phyloP scores from a whole-genome alignment of 2,329 filamentous ascomycete species.

The Fusarium sp. region DNA sequence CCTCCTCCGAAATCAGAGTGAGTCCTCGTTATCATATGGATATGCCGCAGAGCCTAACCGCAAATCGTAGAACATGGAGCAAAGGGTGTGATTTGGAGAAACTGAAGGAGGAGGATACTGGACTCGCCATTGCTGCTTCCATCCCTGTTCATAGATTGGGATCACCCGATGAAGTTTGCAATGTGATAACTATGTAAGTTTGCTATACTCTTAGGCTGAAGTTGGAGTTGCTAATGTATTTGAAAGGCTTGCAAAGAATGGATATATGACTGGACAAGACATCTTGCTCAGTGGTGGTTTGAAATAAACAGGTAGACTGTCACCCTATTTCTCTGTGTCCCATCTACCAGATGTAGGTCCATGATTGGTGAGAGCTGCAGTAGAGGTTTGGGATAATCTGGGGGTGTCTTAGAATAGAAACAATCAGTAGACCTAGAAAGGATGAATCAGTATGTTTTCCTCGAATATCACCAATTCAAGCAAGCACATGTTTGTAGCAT shows the following conservation, averaged over 20 bases:
- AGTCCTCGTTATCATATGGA: not conserved
- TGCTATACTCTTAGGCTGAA: no score
- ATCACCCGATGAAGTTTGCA: conserved; percentile 50
- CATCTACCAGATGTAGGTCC: not conserved
- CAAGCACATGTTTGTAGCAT: not conserved
- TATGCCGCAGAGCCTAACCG: no score
- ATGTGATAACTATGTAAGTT: conserved; percentile 50
- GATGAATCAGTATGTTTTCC: not conserved
- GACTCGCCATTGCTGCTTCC: conserved; percentile 50
- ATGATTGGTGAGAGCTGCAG: not conserved
- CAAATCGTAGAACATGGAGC: conserved; percentile 34
- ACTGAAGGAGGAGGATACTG: conserved; percentile 47
- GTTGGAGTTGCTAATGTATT: not conserved
- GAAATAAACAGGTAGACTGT: not conserved
- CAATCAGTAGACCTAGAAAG: not conserved
- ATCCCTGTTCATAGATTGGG: conserved; percentile 52
- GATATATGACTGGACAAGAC: conserved; percentile 27
- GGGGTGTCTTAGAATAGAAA: not conserved
- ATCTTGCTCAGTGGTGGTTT: conserved; percentile 16
- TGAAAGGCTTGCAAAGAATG: conserved; percentile 16
- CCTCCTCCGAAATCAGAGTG: conserved; percentile 48
- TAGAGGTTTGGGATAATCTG: no score
- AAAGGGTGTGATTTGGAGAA: conserved; percentile 47
- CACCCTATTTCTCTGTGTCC: no score
- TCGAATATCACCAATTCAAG: not conserved